These are phyloP conservation scores for Ceriops zippeliana DNA, from an alignment of 345 rosid species.

Conservation along the genomic window DNA sequence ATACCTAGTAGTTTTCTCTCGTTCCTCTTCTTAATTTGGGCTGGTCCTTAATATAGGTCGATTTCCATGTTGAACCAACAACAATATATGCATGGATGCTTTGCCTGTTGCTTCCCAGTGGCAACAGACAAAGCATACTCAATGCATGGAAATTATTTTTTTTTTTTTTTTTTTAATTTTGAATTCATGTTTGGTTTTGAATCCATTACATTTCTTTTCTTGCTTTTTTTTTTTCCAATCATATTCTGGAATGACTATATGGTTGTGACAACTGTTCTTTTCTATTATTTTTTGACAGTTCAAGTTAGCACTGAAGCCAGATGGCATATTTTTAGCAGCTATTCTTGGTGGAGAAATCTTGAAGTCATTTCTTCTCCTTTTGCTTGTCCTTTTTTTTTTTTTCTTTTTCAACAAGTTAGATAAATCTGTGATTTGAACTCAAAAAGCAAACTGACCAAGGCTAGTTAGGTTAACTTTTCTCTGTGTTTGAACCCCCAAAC, in stretches of 20 bases:
- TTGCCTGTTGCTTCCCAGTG: no score
- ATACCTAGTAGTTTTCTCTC: no score
- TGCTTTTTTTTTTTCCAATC: no score
- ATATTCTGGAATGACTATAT: not conserved
- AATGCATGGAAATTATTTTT: not conserved
- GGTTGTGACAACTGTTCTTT: constrained; percentile 26
- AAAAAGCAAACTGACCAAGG: not conserved
- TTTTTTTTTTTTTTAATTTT: not conserved
- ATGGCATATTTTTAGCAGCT: constrained; percentile 95
- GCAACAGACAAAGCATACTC: not conserved
- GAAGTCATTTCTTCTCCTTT: constrained; percentile 44
- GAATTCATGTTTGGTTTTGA: not conserved
- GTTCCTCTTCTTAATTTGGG: no score
- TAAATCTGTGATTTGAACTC: not conserved
- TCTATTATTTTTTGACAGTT: constrained; percentile 45
- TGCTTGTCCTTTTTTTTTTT: not conserved
- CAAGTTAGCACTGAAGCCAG: constrained; percentile 91
- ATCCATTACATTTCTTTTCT: not conserved
- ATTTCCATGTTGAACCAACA: no score
- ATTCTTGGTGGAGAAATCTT: constrained; percentile 98
- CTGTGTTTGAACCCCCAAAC: not conserved
- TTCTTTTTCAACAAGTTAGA: not conserved
- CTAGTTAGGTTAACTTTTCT: not conserved
- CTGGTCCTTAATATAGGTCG: no score
- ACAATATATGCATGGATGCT: no score